Evolutionary conservation across 306 rosid genomes (phyloP), one percentile per base, ranked within the genome.

Genomic region (Sophora flavescens): DNA sequence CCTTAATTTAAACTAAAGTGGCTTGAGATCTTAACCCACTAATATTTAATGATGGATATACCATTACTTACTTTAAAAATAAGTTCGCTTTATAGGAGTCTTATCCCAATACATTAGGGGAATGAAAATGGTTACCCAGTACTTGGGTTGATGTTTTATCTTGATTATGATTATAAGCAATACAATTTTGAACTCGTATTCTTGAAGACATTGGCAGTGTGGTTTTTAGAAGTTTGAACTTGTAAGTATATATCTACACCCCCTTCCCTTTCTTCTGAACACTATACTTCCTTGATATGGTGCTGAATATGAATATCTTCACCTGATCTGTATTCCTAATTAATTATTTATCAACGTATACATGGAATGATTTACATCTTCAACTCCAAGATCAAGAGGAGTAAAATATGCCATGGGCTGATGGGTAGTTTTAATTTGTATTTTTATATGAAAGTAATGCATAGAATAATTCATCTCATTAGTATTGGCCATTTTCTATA

Each of bases 161-260:
- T 17, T 17, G 0, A 18, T 9, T 35, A 26, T 66, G 12, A 56
- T 15, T 44, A 33, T 14, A 38, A 26, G 45, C 22, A 65, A 35
- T 36, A 38, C 13, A 44, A 22, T 33, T 15, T 48, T 52, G 54
- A 63, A 4, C 54, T 63, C 36, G 15, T 35, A 18, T 18, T 50
- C 26, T 36, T 22, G 18, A 59, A 10, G 10, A 60, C 60, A 45
- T 16, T 30, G 12, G 12, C 48, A 16, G 2, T 36, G 6, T 17
- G 60, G 50, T 59, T 65, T 65, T 30, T 30, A 42, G 54, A 36
- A 44, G 54, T 15, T 35, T 38, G 64, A 63, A 9, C 72, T 45
- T 3, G 18, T 44, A 28, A 48, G 60, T 51, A 50, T 30, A 9
- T 4, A 11, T 48, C 74, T 16, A 14, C 15, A 1, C 35, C 12